Conservation (phyloP, 495 filamentous ascomycete species). For the Penicillium mononematosum region DNA sequence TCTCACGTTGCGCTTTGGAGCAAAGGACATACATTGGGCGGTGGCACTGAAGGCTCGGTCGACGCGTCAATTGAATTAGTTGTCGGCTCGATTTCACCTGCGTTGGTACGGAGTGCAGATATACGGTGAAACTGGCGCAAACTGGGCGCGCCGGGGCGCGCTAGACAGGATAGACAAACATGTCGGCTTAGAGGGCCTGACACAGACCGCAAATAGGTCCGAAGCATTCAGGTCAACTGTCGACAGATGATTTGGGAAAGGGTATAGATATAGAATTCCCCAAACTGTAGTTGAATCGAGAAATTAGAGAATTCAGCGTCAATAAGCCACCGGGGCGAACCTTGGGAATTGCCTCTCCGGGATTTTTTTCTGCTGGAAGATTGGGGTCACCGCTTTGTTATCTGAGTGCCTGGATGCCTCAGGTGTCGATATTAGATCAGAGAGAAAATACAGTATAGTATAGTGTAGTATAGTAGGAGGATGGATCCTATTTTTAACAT, state of each 20-base stretch:
- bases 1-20: not conserved
- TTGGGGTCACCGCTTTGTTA: slow-evolving; percentile 17
- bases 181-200: slow-evolving; percentile 40
- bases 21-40: not conserved
- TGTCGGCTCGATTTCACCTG: not conserved
- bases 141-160: slow-evolving; percentile 23
- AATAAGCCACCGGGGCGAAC: not conserved
- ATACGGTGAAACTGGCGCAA: slow-evolving; percentile 33
- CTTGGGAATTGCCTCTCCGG: slow-evolving; percentile 8
- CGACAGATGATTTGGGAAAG: slow-evolving; percentile 7
- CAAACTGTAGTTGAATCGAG: slow-evolving; percentile 1
- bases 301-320: not conserved
- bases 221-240: slow-evolving; percentile 38
- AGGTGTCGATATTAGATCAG: too few species aligned
- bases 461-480: too few species aligned
- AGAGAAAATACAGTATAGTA: too few species aligned
- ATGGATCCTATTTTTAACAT: not conserved
- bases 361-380: slow-evolving; percentile 29
- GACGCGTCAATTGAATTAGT: not conserved
- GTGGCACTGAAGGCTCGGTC: not conserved
- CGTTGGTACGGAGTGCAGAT: slow-evolving; percentile 5
- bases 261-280: not conserved
- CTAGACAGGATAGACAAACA: slow-evolving; percentile 41
- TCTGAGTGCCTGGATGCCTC: not conserved
- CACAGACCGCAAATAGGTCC: slow-evolving; percentile 41